Evolutionary conservation across 352 stramenopile genomes (phyloP).

Genomic region (Phytophthora pinifolia): DNA sequence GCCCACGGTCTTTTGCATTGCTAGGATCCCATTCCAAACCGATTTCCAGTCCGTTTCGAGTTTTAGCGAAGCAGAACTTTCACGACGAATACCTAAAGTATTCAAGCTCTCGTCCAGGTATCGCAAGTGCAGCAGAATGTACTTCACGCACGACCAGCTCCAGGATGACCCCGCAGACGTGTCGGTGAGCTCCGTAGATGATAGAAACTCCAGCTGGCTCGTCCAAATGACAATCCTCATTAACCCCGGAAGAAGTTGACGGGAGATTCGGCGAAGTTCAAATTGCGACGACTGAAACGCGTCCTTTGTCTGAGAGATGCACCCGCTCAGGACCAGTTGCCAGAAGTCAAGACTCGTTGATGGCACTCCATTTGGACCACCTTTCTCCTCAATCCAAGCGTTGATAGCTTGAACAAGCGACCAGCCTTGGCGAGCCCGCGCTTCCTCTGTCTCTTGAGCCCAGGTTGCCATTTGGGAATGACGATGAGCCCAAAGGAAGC

Average conservation of each 20-base stretch:
- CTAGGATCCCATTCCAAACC: conserved; percentile 14
- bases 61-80: neutral
- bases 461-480: conserved; percentile 39
- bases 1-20: neutral
- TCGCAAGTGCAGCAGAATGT: conserved; percentile 42
- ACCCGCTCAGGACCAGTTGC: conserved; percentile 38
- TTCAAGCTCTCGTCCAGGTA: conserved; percentile 34
- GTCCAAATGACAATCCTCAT: conserved; percentile 59
- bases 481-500: conserved; percentile 23
- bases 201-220: conserved; percentile 30
- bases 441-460: conserved; percentile 4
- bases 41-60: conserved; percentile 6
- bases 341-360: conserved; percentile 27
- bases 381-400: conserved; percentile 23
- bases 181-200: conserved; percentile 2
- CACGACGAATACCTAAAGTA: neutral
- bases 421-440: neutral
- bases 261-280: conserved; percentile 64
- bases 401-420: conserved; percentile 23
- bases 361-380: neutral
- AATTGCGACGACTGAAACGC: conserved; percentile 62
- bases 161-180: conserved; percentile 9
- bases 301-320: conserved; percentile 36
- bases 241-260: conserved; percentile 55
- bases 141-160: conserved; percentile 42